Evolutionary conservation across 495 filamentous ascomycete genomes (phyloP).

Genomic region (Elaphomyces granulatus): DNA sequence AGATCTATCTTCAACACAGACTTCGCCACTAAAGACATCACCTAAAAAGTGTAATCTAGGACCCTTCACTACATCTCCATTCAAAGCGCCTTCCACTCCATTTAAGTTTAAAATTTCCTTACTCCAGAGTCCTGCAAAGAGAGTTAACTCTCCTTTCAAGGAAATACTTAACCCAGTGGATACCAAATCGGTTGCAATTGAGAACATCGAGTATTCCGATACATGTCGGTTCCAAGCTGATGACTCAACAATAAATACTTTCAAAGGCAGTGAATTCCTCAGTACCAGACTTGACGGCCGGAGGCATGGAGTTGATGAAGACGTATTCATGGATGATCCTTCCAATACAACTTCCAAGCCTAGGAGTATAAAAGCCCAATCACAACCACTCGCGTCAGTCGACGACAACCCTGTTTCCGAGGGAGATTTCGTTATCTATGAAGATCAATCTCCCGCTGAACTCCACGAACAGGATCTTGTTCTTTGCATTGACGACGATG

Average conservation of each 20-base stretch:
- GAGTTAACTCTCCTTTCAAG: conserved; percentile 26
- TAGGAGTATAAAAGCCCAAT: not conserved
- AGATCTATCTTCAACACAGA: conserved; percentile 2
- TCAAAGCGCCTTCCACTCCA: conserved; percentile 19
- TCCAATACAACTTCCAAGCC: not conserved
- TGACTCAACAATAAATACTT: not conserved
- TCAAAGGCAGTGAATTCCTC: not conserved
- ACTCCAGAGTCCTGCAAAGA: conserved; percentile 32
- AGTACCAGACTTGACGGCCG: no score
- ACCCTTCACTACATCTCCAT: conserved; percentile 18
- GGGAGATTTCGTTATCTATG: not conserved
- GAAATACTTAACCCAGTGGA: conserved; percentile 8
- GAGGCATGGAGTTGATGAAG: no score
- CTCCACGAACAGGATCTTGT: not conserved
- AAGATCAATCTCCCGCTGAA: not conserved
- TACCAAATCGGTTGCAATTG: no score
- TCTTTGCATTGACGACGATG: not conserved
- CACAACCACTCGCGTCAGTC: not conserved
- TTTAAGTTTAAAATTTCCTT: conserved; percentile 22
- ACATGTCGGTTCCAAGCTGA: no score
- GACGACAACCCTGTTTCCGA: not conserved
- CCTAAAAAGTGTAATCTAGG: conserved; percentile 29
- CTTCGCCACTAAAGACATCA: conserved; percentile 7
- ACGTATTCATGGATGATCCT: not conserved
- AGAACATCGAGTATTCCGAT: no score